phyloP scores from a whole-genome alignment of 2,329 filamentous ascomycete species.

The Bipolaris gigantea region DNA sequence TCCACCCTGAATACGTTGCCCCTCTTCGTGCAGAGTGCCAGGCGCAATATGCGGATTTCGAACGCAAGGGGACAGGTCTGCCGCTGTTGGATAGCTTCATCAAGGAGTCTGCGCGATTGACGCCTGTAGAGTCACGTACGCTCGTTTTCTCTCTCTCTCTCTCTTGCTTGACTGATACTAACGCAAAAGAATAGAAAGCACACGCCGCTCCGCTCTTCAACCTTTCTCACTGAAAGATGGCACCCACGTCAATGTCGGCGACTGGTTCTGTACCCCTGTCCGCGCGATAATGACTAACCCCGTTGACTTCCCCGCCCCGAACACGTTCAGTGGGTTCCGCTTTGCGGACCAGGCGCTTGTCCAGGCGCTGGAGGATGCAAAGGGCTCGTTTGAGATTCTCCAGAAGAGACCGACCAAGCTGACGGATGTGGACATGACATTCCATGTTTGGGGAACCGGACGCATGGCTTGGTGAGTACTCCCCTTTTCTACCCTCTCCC shows the following conservation, averaged over 20 bases:
- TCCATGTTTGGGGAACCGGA: conserved; percentile 24
- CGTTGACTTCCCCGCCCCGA: conserved; percentile 12
- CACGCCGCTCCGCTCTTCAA: conserved; percentile 18
- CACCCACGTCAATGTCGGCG: conserved; percentile 15
- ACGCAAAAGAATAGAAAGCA: conserved; percentile 13
- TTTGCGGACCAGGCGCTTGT: conserved; percentile 16
- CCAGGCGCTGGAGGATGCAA: not conserved
- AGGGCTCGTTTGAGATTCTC: conserved; percentile 4
- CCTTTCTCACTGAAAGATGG: conserved; percentile 22
- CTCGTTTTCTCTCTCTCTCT: not conserved
- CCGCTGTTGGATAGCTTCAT: conserved; percentile 29
- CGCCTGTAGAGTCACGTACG: conserved; percentile 23
- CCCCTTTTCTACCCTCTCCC: no score
- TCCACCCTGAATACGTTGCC: conserved; percentile 21
- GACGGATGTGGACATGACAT: conserved; percentile 16
- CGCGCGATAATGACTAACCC: conserved; percentile 20
- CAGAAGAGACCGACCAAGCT: conserved; percentile 16
- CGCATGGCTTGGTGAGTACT: conserved; percentile 20
- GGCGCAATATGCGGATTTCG: conserved; percentile 18
- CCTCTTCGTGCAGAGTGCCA: conserved; percentile 21
- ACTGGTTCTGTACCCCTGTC: conserved; percentile 25
- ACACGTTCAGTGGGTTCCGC: conserved; percentile 25
- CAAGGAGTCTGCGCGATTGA: conserved; percentile 23
- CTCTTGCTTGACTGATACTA: not conserved
- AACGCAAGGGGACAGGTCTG: conserved; percentile 14